These are phyloP conservation scores for Linnemannia schmuckeri DNA, from an alignment of 192 early-diverging fungal species.

Conservation along the genomic window DNA sequence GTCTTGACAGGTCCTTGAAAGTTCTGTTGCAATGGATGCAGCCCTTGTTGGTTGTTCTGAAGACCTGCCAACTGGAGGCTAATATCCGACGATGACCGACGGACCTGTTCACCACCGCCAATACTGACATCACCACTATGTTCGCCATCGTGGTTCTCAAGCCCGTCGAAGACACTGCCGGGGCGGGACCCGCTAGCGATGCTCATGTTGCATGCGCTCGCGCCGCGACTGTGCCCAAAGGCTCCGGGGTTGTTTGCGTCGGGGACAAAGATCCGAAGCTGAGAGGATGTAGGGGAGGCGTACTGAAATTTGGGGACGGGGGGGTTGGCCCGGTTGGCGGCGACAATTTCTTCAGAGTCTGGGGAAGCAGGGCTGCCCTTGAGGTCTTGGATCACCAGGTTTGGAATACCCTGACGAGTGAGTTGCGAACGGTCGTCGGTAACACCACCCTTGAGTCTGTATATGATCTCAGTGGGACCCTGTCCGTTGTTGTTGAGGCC, in stretches of 20 bases:
- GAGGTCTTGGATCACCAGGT: slow-evolving; percentile 25
- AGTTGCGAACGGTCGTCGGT: slow-evolving; percentile 35
- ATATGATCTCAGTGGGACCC: slow-evolving; percentile 10
- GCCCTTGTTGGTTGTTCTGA: neutral
- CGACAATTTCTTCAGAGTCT: slow-evolving; percentile 4
- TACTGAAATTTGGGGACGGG: slow-evolving; percentile 42
- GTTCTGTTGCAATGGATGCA: neutral
- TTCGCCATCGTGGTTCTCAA: neutral
- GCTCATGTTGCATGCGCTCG: slow-evolving; percentile 1
- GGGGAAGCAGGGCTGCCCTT: slow-evolving; percentile 30
- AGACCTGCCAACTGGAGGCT: slow-evolving; percentile 18
- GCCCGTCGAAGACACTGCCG: neutral
- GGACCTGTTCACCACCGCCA: neutral
- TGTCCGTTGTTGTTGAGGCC: slow-evolving; percentile 7
- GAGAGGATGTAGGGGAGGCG: slow-evolving; percentile 44
- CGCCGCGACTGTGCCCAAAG: neutral
- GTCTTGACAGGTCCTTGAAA: neutral
- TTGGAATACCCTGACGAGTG: slow-evolving; percentile 22
- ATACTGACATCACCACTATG: neutral
- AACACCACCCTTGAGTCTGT: slow-evolving; percentile 29
- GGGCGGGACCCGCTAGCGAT: slow-evolving; percentile 14
- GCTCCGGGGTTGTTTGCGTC: neutral
- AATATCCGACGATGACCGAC: slow-evolving; percentile 25
- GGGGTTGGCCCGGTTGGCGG: neutral
- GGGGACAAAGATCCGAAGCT: slow-evolving; percentile 47